phyloP scores from a whole-genome alignment of 345 rosid genomes.

The Litchi chinensis region DNA sequence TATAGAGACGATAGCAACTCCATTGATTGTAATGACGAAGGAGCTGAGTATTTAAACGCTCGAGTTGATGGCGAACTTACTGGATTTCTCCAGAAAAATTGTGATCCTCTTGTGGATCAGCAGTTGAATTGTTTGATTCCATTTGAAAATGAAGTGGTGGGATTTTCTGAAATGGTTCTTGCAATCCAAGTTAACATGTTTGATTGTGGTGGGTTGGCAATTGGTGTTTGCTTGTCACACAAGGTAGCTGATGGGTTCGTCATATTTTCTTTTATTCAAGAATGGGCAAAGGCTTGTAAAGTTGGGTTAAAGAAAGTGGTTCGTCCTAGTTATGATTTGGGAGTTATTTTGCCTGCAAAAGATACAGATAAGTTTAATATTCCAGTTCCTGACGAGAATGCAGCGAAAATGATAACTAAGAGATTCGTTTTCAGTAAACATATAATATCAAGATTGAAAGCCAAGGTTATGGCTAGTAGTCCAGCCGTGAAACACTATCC shows the following conservation, averaged over 20 bases:
- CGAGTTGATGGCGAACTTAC: constrained; percentile 12
- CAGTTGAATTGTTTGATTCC: constrained; percentile 15
- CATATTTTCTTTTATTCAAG: constrained; percentile 12
- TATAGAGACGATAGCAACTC: not conserved
- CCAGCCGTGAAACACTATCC: not conserved
- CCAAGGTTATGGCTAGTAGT: not conserved
- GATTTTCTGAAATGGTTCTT: constrained; percentile 4
- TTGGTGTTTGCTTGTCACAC: constrained; percentile 22
- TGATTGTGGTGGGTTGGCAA: constrained; percentile 30
- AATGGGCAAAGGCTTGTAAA: constrained; percentile 29
- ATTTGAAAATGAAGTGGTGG: constrained; percentile 8
- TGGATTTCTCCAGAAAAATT: constrained; percentile 14
- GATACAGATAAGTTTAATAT: not conserved
- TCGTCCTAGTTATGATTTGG: constrained; percentile 20
- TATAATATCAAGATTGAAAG: constrained; percentile 20
- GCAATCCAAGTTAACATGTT: constrained; percentile 28
- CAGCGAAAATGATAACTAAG: constrained; percentile 8
- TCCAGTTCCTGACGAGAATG: not conserved
- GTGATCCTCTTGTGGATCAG: constrained; percentile 3
- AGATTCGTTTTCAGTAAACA: constrained; percentile 22
- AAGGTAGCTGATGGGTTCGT: constrained; percentile 30
- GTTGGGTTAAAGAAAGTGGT: not conserved
- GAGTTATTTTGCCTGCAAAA: constrained; percentile 20
- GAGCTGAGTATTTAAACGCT: constrained; percentile 30
- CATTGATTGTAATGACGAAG: constrained; percentile 34